phyloP scores from a whole-genome alignment of 495 filamentous ascomycete genomes.

The Daldinia decipiens region DNA sequence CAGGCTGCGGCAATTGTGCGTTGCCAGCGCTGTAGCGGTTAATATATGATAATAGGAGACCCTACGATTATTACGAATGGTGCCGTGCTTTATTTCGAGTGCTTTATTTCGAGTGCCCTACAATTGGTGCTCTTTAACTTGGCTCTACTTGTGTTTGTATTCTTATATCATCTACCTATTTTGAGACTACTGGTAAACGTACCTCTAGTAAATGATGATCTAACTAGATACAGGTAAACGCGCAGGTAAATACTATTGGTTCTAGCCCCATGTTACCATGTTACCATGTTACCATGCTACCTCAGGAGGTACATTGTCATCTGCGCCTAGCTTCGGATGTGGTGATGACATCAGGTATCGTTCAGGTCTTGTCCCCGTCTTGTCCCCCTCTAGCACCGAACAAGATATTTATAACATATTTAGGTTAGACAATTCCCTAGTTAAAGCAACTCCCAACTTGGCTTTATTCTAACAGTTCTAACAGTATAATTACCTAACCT shows the following conservation, averaged over 20 bases:
- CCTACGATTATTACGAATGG: not conserved
- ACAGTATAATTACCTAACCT: too few relatives aligned
- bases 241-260: not conserved
- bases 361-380: conserved; percentile 3
- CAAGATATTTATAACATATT: too few relatives aligned
- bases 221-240: not conserved
- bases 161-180: not conserved
- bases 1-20: not conserved
- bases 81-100: not conserved
- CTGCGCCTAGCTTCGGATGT: conserved; percentile 5
- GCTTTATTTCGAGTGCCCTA: too few relatives aligned
- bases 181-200: not conserved
- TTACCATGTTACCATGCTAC: too few relatives aligned
- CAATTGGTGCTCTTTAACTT: not conserved
- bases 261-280: too few relatives aligned
- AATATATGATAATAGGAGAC: conserved; percentile 29
- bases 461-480: too few relatives aligned
- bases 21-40: conserved; percentile 11
- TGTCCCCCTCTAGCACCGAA: not conserved
- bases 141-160: not conserved
- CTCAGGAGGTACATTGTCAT: too few relatives aligned
- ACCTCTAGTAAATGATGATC: not conserved
- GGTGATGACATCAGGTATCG: conserved; percentile 32
- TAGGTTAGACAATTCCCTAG: too few relatives aligned
- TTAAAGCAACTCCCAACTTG: too few relatives aligned